Base-by-base conservation (phyloP, 2,329 filamentous ascomycete genomes). In the Aspergillus ibericus region DNA sequence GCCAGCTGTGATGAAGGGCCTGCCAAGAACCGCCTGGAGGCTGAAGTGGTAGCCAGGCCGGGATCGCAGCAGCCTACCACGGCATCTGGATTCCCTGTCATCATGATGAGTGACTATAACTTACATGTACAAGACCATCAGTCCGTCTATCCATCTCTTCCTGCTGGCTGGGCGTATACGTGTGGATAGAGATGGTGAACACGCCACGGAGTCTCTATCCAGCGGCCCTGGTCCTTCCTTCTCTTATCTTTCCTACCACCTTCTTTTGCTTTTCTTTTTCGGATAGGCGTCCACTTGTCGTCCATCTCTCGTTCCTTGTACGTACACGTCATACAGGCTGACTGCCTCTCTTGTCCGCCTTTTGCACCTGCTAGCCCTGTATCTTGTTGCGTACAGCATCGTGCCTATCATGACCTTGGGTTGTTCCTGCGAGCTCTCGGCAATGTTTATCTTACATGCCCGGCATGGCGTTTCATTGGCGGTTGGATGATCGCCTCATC, bases 41-140 rank as follows among this genome's bases (percentile, higher is more conserved):
- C 63, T 22, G 53, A 59, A 7, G 49, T 63, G 55, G 51, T 54
- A 58, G 51, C 61, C 54, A 66, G 36, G 44, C 63, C 48, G 32
- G 65, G 56, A 25, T 53, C 22, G 5, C 63, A 64, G 18, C 63
- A 66, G 36, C 16, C 58, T 15, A 44, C 47, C 18, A 16, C 61
- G 10, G 22, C 58, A 12, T 53, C 62, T 12, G 60, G 55, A 15
- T 44, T 73, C 29, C 56, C 71, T 9, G 56, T 59, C 46, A 66
- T 68, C 29, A 64, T 72, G 58, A 56, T 71, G 27, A 55, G 56
- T 13, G 65, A 69, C 22, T 72, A 68, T 51, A 62, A 61, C 10
- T 66, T 72, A 10, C 61, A 66, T 20, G 20, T 66, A 6, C 63
- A 65, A 15, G 70, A 69, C 13, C 58, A 63, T 9, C 65, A 67